These are phyloP conservation scores for Annona cherimola DNA, from an alignment of 164 flowering plant genomes.

Conservation along the genomic window DNA sequence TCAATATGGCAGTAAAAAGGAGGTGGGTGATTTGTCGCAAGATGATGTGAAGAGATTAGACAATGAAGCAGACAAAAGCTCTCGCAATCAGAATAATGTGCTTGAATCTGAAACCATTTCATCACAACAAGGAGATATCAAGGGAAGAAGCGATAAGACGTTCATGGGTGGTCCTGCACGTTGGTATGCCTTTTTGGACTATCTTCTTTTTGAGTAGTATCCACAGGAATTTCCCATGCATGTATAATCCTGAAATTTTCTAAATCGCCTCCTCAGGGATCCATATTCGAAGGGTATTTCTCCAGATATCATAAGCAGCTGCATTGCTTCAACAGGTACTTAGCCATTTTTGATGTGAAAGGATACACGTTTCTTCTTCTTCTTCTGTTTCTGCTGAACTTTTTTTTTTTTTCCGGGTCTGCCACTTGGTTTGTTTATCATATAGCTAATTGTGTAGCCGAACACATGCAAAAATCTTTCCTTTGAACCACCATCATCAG, in stretches of 20 bases:
- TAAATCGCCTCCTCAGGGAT: slow-evolving; percentile 50
- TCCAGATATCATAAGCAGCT: slow-evolving; percentile 40
- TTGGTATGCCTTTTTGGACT: slow-evolving; percentile 36
- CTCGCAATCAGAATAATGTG: slow-evolving; percentile 13
- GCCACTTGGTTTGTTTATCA: too few species aligned
- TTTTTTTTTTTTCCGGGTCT: too few species aligned
- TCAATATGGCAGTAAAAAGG: slow-evolving; percentile 19
- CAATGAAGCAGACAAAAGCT: slow-evolving; percentile 25
- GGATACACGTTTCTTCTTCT: background rate
- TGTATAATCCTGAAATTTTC: background rate
- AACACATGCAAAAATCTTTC: too few species aligned
- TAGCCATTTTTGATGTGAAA: background rate
- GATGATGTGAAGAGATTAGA: slow-evolving; percentile 28
- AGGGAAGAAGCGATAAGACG: slow-evolving; percentile 16
- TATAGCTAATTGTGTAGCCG: too few species aligned
- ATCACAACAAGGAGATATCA: slow-evolving; percentile 19
- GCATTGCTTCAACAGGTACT: slow-evolving; percentile 58
- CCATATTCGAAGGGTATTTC: slow-evolving; percentile 65
- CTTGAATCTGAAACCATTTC: slow-evolving; percentile 25
- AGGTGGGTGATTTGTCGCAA: slow-evolving; percentile 19
- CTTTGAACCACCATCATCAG: too few species aligned
- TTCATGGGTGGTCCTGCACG: slow-evolving; percentile 49
- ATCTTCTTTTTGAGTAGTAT: background rate
- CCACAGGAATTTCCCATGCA: background rate
- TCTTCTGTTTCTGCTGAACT: too few species aligned